Base-by-base conservation (phyloP, 1,284 basidiomycete species). In the Austroboletus niveus region DNA sequence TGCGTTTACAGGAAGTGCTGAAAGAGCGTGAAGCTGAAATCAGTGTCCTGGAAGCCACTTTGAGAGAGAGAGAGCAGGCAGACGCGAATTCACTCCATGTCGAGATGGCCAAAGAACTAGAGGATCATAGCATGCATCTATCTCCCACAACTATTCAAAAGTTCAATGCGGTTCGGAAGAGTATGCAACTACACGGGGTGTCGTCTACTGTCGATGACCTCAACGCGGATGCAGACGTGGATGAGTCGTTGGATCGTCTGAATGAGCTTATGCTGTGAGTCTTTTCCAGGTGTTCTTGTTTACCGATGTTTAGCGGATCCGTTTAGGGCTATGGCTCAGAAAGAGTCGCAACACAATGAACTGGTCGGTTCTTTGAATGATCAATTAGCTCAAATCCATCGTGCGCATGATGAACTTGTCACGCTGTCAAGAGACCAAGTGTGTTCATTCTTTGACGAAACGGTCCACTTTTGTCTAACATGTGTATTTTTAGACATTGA, bases 1-100 rank as follows among this genome's bases (percentile, higher is more conserved):
- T 91, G 85, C 83, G 92, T 50, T 72, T 95, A 30, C 92, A 95
- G 66, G 87, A 94, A 62, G 89, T 93, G 24, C 75, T 97, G 54
- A 87, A 85, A 60, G 89, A 94, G 61, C 82, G 94, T 43, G 94
- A 96, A 69, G 78, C 84, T 30, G 94, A 96, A 71, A 96, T 96
- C 51, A 75, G 77, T 36, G 71, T 78, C 32, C 77, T 97, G 20
- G 94, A 95, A 69, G 72, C 76, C 48, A 83, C 82, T 4, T 62
- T 91, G 54, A 81, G 75, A 63, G 77, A 81, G 56, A 79, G 73
- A 61, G 73, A 77, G 27, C 49, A 55, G 12, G 14, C 49, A 42
- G 45, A 8, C n/a, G 32, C 36, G 1, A n/a, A 42, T 39, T 47
- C 31, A 11, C 41, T 34, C 17, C 27, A 29, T 8, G 24, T 22